Evolutionary conservation across 345 rosid species (phyloP).

Genomic region (Lepidium africanum): DNA sequence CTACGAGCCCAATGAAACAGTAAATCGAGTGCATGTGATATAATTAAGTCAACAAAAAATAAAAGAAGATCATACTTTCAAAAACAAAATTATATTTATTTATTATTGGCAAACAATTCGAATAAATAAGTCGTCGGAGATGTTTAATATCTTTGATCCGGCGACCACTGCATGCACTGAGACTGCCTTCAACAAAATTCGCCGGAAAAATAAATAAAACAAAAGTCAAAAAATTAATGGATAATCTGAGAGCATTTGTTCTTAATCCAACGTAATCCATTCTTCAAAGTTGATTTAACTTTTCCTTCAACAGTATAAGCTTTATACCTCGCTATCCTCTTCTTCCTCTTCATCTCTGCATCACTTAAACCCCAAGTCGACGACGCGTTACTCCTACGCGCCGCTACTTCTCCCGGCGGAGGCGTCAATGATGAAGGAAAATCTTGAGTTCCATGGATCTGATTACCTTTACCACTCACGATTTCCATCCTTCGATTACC

Average conservation of each 20-base stretch:
- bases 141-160: neutral
- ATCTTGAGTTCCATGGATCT: constrained; percentile 28
- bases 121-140: neutral
- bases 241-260: constrained; percentile 48
- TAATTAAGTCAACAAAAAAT: neutral
- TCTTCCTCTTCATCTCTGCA: constrained; percentile 52
- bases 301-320: constrained; percentile 53
- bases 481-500: constrained; percentile 37
- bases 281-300: constrained; percentile 40
- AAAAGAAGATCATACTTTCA: neutral
- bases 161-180: neutral
- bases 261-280: constrained; percentile 56
- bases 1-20: neutral
- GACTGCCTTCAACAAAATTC: neutral
- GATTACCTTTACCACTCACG: constrained; percentile 44
- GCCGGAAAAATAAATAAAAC: neutral
- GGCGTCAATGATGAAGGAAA: constrained; percentile 26
- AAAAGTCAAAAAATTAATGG: constrained; percentile 17
- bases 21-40: neutral
- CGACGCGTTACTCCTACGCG: constrained; percentile 21
- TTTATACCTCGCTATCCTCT: constrained; percentile 57
- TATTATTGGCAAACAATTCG: neutral
- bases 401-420: constrained; percentile 14
- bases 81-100: neutral
- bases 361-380: constrained; percentile 36